Conservation (phyloP, 1,284 basidiomycete species). For the Cryptococcus hybrid region DNA sequence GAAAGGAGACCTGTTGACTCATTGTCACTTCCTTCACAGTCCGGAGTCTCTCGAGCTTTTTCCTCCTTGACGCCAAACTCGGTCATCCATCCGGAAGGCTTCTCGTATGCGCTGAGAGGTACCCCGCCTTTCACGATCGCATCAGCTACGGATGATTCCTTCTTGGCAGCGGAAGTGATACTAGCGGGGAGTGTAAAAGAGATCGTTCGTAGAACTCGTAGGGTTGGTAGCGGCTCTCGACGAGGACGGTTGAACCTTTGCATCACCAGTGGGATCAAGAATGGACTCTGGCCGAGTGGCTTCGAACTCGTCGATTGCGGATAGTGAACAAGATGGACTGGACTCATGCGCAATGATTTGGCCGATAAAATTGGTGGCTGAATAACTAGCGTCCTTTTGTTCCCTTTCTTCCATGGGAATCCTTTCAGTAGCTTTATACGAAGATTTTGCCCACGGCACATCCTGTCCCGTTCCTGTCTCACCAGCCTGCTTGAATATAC, state of each 20-base stretch:
- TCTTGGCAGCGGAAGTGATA: constrained; percentile 10
- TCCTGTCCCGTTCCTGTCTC: neutral
- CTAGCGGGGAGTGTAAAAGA: constrained; percentile 18
- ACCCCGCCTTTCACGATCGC: neutral
- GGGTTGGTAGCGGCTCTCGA: constrained; percentile 4
- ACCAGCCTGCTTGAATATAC: too few species aligned
- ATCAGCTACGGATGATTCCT: constrained; percentile 4
- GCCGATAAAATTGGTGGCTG: constrained; percentile 2
- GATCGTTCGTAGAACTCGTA: constrained; percentile 9
- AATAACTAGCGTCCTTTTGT: neutral
- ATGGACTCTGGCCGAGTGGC: constrained; percentile 9
- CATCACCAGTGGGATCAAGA: constrained; percentile 3
- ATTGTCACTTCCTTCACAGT: constrained; percentile 8
- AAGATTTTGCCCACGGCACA: neutral
- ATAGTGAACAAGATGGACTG: neutral
- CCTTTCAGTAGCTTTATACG: neutral
- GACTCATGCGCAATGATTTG: constrained; percentile 1
- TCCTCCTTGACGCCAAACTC: constrained; percentile 11
- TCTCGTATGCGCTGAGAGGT: constrained; percentile 6
- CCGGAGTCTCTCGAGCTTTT: neutral
- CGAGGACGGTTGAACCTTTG: neutral
- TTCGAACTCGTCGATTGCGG: neutral
- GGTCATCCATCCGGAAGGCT: neutral
- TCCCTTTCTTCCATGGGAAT: neutral
- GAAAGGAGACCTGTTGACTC: constrained; percentile 9